These are phyloP conservation scores for Picea abies DNA, from an alignment of 83 land plant genomes.

Conservation along the genomic window DNA sequence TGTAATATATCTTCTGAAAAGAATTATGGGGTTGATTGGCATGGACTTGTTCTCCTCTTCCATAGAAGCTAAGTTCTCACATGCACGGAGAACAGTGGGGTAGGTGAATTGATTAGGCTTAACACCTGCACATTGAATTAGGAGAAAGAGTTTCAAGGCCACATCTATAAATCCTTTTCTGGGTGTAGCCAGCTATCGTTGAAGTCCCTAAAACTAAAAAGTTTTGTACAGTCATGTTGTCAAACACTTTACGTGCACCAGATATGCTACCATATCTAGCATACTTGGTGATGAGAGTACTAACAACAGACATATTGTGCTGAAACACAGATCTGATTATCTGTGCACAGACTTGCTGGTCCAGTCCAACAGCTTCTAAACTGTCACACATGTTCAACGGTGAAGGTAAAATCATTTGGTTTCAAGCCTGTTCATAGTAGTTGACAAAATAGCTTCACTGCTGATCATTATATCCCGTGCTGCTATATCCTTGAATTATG, in stretches of 20 bases:
- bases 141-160: not conserved
- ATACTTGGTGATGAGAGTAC: conserved; percentile 13
- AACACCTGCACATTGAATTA: not conserved
- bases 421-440: not conserved
- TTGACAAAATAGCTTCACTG: conserved; percentile 5
- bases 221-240: not conserved
- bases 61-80: not conserved
- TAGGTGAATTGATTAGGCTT: conserved; percentile 6
- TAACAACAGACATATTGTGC: not conserved
- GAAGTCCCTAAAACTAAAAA: conserved; percentile 18
- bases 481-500: not conserved
- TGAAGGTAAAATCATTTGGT: not conserved
- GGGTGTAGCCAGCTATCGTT: conserved; percentile 19
- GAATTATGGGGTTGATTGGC: not conserved
- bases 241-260: not conserved
- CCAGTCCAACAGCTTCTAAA: not conserved
- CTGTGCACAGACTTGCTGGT: conserved; percentile 1
- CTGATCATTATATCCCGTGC: not conserved
- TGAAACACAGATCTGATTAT: conserved; percentile 5
- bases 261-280: conserved; percentile 3
- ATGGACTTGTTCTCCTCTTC: conserved; percentile 8
- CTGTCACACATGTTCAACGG: not conserved
- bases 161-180: not conserved
- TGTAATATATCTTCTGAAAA: conserved; percentile 12
- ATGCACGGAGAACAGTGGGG: conserved; percentile 11